phyloP scores from a whole-genome alignment of 192 early-diverging fungal genomes.

The Funneliformis geosporum region DNA sequence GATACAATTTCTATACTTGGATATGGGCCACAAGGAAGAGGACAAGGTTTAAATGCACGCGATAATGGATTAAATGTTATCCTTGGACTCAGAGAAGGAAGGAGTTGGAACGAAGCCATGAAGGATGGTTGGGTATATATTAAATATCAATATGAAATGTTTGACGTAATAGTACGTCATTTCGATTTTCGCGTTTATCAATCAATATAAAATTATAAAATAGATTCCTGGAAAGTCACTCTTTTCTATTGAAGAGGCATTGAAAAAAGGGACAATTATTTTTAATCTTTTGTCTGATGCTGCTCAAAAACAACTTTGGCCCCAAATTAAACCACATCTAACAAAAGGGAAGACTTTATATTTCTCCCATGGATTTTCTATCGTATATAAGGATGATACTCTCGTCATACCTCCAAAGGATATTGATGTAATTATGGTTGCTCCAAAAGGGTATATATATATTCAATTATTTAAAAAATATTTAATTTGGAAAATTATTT shows the following conservation, averaged over 20 bases:
- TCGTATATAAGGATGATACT: constrained; percentile 92
- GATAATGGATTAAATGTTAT: constrained; percentile 98
- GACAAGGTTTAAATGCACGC: constrained; percentile 90
- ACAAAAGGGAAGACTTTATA: constrained; percentile 98
- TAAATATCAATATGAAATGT: background rate
- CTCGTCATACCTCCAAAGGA: constrained; percentile 87
- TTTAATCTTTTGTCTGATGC: constrained; percentile 97
- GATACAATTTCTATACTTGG: constrained; percentile 91
- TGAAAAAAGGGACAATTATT: constrained; percentile 86
- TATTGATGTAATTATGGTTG: constrained; percentile 94
- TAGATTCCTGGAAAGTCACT: constrained; percentile 86
- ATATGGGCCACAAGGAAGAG: constrained; percentile 95
- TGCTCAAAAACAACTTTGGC: constrained; percentile 90
- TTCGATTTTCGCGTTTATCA: background rate
- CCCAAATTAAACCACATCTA: constrained; percentile 79
- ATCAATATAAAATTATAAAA: too few species aligned
- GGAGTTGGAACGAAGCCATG: constrained; percentile 88
- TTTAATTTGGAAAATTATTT: background rate
- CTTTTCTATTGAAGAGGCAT: constrained; percentile 90
- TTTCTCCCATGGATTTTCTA: constrained; percentile 96
- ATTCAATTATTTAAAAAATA: background rate
- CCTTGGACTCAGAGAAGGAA: constrained; percentile 87
- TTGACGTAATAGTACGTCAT: background rate
- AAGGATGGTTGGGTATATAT: constrained; percentile 82
- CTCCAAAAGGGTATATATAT: constrained; percentile 74